Evolutionary conservation across 129 eudicot genomes (phyloP), one percentile per base, ranked within the genome.

Genomic region (Pittosporum tobira): DNA sequence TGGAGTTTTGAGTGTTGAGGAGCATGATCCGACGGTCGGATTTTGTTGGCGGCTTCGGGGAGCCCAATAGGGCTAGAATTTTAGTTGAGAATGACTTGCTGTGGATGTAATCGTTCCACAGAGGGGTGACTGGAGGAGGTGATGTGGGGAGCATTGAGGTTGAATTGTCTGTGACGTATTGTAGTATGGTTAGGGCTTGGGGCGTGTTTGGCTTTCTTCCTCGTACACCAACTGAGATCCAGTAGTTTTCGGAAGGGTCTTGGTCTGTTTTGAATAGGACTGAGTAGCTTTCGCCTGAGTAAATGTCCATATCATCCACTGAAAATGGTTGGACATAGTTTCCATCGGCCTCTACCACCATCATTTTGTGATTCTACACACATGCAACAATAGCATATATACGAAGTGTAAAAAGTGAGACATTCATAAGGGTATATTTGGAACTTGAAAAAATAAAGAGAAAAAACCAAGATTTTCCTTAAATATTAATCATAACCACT

Each of bases 211-310:
- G 80, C 52, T 72, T n/a, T 27, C 91, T 53, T 16, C 86, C 85
- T 60, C 85, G 49, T 1, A 83, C 91, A 6, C 82, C 81, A 0
- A 76, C 62, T 3, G 76, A 73, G 3, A 79, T 68, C 91, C 91
- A 83, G 55, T 83, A 79, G 70, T 79, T 83, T 0, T 65, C 45
- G 10, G 61, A 5, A 1, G 86, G 78, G 42, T 51, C 22, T 76
- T 83, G 91, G 28, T 83, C 71, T 0, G 91, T 73, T 18, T 12
- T 61, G 29, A 83, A 63, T 8, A 83, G 5, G 3, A 79, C 70
- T 0, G 91, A 83, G 66, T 83, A 83, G 24, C 78, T 79, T 61
- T 83, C 91, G 21, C 91, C 91, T 0, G 91, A 83, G 67, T 83
- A 83, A 57, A 83, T 79, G 74, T 79, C 85, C 22, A 83, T 52